Evolutionary conservation across 305 asterid species (phyloP), one percentile per base, ranked within the genome.

Genomic region (Fraxinus nigra): DNA sequence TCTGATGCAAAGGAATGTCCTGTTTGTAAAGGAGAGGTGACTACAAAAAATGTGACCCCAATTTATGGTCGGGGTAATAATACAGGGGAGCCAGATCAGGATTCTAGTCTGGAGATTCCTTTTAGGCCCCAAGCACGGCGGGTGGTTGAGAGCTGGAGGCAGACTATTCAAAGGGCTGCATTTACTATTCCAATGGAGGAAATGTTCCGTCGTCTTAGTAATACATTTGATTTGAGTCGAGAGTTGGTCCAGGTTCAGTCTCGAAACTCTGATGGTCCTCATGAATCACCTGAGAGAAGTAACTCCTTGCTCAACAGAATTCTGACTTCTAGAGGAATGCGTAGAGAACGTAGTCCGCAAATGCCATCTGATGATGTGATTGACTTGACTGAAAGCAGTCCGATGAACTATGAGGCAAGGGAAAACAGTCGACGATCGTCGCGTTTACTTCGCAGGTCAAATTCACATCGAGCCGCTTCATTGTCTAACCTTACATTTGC

Each of bases 131-230:
- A 81, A 2, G 93, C 93, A 0, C 88, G 88, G 0, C 79, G 92
- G 38, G 74, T 89, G 38, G 74, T 89, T 24, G 92, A 90, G 85
- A 89, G 93, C 88, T 87, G 91, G 93, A 80, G 93, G 81, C 91
- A 90, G 22, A 81, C 93, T 7, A 81, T 90, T 51, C 92, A 87
- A 78, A 82, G 93, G 35, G 82, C 93, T 0, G 93, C 98, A 3
- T 90, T 92, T 30, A 81, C 92, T 37, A 86, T 92, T 33, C 98
- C 99, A 0, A 87, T 96, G 97, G 97, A 94, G 84, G 98, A 96
- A 87, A 90, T 96, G 97, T 86, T 90, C 18, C 76, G 91, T 79
- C 92, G 88, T 7, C 92, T 90, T 0, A 90, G 92, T 38, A 82
- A 84, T 26, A 82, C 93, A 0, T 89, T 86, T 35, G 93, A 90